Base-by-base conservation (phyloP, 352 stramenopile genomes). In the Peronosclerospora sorghi region DNA sequence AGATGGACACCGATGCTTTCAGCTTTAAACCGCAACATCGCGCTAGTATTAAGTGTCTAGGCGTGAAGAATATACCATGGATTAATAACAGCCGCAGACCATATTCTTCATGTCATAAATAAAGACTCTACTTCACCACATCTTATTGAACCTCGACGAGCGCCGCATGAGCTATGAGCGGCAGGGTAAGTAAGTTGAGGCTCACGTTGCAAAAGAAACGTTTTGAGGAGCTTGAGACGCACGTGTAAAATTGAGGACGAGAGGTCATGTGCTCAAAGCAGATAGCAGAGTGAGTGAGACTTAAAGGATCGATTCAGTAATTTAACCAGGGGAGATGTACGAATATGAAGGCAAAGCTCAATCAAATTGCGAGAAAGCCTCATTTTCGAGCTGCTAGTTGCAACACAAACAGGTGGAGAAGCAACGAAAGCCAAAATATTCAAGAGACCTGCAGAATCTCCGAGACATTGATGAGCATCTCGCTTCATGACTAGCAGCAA, bases 301-400 rank as follows among this genome's bases (percentile, higher is more conserved):
- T n/a, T 91, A 98, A 62, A 97, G 97, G 90, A 80, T 98, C 35
- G 93, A 98, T 97, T 54, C 92, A 97, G 70, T 86, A 97, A 61
- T 98, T 98, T 49, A 98, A 98, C 68, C 66, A 90, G 27, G 91
- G 45, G 97, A 96, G 60, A 97, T 97, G 76, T 68, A 87, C 35
- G 91, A 97, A 36, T 97, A 97, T 54, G 87, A 97, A 48, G 60
- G 75, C 45, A 95, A 97, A 54, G 86, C 91, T 6, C 69, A 96
- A 45, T 89, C n/a, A 71, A 68, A 23, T 96, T 97, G 87, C 89
- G 89, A 23, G 80, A 92, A 32, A 80, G 82, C 30, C 83, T 92
- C 62, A 75, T 79, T 43, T 68, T 69, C 9, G 87, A 96, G 51
- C 54, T 97, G 40, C 68, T 95, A 97, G 26, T 98, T 95, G 59